Evolutionary conservation across 139 green algal species (phyloP), one percentile per base, ranked within the genome.

Genomic region (Coelastrella sp.): DNA sequence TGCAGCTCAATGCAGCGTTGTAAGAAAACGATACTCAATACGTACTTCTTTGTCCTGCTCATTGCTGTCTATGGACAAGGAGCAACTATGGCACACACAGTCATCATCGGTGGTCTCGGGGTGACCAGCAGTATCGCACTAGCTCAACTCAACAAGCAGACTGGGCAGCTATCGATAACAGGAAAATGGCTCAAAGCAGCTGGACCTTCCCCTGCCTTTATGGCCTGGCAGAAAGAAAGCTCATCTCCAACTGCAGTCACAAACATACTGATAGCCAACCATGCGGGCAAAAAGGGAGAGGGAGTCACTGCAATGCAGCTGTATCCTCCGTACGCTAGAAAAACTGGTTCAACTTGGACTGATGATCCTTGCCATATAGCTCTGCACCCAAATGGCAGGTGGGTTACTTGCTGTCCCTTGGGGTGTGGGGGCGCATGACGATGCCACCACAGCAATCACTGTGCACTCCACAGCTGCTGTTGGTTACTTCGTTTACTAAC

Each of bases 301-400:
- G 71, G n/a, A 8, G 48, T 79, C n/a, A 79, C 71, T 32, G n/a
- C 71, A 43, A 7, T 79, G 41, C 71, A 79, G 71, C 71, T 79
- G 41, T 38, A 63, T 5, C 71, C 41, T 3, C 71, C 41, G 0
- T 62, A 79, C n/a, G 41, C 71, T 9, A 38, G 13, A 34, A 35
- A 35, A 34, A 30, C 41, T 11, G n/a, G 41, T 1, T 62, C 71
- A 63, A 50, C 48, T 3, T 41, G 71, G 40, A 79, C 71, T 43
- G 73, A 81, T 23, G 48, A 66, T 19, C 73, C 73, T 6, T 81
- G 73, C 35, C 73, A 81, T 21, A 48, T 81, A 32, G 73, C 32
- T n/a, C 5, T 81, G 32, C 73, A 81, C 50, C 30, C 48, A 4
- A 81, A 50, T 25, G 73, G 73, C 50, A 82, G 35, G 34, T 84